Evolutionary conservation across 805 yeast species (phyloP).

Genomic region (Pichia cabralensis): DNA sequence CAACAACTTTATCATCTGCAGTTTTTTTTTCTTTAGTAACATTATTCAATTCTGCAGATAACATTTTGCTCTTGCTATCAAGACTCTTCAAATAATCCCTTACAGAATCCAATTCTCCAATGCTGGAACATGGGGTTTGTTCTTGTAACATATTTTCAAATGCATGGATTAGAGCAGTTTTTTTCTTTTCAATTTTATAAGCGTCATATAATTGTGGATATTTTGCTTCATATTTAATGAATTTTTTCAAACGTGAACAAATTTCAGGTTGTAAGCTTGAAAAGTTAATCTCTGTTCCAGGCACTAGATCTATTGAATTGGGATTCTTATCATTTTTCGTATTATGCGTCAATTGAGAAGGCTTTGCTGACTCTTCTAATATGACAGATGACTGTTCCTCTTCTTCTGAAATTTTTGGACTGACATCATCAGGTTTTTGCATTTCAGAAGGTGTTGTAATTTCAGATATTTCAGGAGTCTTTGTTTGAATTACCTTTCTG

Average conservation of each 20-base stretch:
- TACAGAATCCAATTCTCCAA: constrained; percentile 62
- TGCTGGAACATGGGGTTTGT: constrained; percentile 67
- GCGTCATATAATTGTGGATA: constrained; percentile 82
- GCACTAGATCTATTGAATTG: constrained; percentile 3
- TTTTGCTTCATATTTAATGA: constrained; percentile 79
- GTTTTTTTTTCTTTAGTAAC: constrained; percentile 21
- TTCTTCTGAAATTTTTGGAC: no score
- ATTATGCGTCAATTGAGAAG: background rate
- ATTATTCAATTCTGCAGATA: constrained; percentile 56
- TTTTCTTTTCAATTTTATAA: constrained; percentile 69
- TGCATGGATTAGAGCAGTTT: constrained; percentile 42
- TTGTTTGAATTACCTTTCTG: constrained; percentile 27
- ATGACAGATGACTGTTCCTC: no score
- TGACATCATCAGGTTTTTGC: constrained; percentile 3
- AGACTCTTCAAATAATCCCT: constrained; percentile 61
- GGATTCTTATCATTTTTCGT: background rate
- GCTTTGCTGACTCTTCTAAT: background rate
- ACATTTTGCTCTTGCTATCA: constrained; percentile 47
- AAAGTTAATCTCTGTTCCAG: constrained; percentile 24
- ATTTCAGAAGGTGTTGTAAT: constrained; percentile 36
- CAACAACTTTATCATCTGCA: constrained; percentile 10
- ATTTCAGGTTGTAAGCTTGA: constrained; percentile 47
- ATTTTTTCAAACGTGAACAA: constrained; percentile 57
- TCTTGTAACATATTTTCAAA: constrained; percentile 71
- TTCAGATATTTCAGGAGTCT: constrained; percentile 39